Conservation (phyloP, 768 basidiomycete genomes). For the Pilatotrama ljubarskyi region DNA sequence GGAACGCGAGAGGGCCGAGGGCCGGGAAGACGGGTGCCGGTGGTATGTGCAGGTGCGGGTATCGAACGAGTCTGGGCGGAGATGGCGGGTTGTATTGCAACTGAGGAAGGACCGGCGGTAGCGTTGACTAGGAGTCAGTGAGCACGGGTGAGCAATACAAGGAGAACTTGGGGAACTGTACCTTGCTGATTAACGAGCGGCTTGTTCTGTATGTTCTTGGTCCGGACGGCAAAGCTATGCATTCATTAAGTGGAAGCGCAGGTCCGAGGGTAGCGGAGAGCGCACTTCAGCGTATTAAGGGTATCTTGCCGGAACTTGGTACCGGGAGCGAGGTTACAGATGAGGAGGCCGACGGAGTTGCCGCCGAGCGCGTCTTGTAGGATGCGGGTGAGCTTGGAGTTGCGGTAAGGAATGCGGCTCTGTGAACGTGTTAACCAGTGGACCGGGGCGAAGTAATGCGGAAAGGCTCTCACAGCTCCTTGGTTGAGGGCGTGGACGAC, state of each 20-base stretch:
- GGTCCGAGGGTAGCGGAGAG: background rate
- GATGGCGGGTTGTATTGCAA: conserved; percentile 48
- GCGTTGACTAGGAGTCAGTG: background rate
- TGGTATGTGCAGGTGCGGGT: conserved; percentile 54
- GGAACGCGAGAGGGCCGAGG: conserved; percentile 25
- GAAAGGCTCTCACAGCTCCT: conserved; percentile 50
- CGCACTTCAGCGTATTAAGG: conserved; percentile 85
- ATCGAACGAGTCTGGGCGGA: conserved; percentile 62
- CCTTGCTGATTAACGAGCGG: conserved; percentile 78
- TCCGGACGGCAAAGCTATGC: conserved; percentile 73
- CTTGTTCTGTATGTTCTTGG: conserved; percentile 85
- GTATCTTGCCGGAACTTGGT: conserved; percentile 83
- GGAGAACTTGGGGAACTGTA: conserved; percentile 27
- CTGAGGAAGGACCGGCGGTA: background rate
- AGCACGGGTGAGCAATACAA: background rate
- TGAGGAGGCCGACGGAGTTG: conserved; percentile 72
- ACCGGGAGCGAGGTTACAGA: conserved; percentile 87
- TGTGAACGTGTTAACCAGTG: conserved; percentile 26
- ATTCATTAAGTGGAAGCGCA: background rate
- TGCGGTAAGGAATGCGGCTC: conserved; percentile 85
- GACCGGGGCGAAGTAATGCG: background rate
- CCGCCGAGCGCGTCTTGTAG: conserved; percentile 91
- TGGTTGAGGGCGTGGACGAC: conserved; percentile 84
- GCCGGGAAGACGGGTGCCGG: conserved; percentile 42
- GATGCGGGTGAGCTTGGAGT: conserved; percentile 86